Evolutionary conservation across 2,329 filamentous ascomycete genomes (phyloP), one percentile per base, ranked within the genome.

Genomic region (Berkeleyomyces basicola): DNA sequence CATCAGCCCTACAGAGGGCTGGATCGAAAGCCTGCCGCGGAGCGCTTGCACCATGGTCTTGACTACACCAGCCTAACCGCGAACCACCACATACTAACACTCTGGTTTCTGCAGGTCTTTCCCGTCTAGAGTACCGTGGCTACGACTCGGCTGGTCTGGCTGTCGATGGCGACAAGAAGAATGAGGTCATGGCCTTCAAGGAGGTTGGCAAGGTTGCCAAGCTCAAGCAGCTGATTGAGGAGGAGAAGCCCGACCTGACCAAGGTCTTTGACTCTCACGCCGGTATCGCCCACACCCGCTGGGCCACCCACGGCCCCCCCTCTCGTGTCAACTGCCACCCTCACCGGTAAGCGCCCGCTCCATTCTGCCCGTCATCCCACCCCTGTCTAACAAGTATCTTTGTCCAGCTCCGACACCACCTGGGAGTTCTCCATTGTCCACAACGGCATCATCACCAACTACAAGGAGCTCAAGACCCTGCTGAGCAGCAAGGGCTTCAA

Each of bases 381-480:
- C 10, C 1, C 55, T 31, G 49, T 44, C n/a, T 57, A 42, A 47
- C 44, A 64, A 53, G 39, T 4, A 4, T 46, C 14, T 4, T 37
- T 64, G 16, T 42, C 49, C 68, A 95, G 91, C 76, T 97, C 92
- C 68, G 93, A 99, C 75, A 84, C 87, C 70, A 88, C 79, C 71
- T 99, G 92, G 90, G 88, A 99, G 78, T 99, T 99, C 76, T 82
- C 89, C 68, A 86, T 99, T 70, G 93, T 97, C 66, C 93, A 99
- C 86, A 99, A 99, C 78, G 93, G 93, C 73, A 99, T 99, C 82
- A 99, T 99, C 77, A 99, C 93, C 79, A 99, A 99, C 83, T 99
- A 99, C 84, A 99, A 99, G 82, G 93, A 99, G 79, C 80, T 99
- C 71, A 96, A 92, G 84, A 89, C 87, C 66, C 85, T 99, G 67